phyloP scores from a whole-genome alignment of 164 flowering plant species.

The Sedum album region DNA sequence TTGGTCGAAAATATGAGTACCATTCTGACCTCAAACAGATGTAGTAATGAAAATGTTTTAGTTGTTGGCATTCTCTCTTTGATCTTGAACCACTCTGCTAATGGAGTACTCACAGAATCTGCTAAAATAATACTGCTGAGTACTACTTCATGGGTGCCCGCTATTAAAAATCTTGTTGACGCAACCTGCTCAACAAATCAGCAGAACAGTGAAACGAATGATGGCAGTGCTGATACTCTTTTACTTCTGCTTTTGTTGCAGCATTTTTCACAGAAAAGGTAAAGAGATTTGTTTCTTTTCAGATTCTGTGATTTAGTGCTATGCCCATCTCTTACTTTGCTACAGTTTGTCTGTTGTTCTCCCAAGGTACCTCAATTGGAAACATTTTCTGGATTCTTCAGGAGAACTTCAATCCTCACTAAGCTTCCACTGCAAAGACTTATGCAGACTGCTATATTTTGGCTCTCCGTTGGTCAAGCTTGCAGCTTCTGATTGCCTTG shows the following conservation, averaged over 20 bases:
- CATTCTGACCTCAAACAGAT: conserved; percentile 21
- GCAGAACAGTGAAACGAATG: conserved; percentile 44
- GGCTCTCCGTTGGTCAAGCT: conserved; percentile 70
- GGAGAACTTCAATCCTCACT: conserved; percentile 25
- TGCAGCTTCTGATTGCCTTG: conserved; percentile 67
- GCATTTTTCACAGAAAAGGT: conserved; percentile 69
- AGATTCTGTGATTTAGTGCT: background rate
- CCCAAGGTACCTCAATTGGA: conserved; percentile 49
- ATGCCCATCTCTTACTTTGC: conserved; percentile 19
- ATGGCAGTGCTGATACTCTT: conserved; percentile 42
- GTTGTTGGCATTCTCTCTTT: conserved; percentile 50
- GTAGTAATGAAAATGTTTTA: conserved; percentile 39
- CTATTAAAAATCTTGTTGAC: conserved; percentile 24
- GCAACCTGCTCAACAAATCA: conserved; percentile 58
- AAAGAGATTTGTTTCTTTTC: conserved; percentile 15
- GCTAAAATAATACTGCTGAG: conserved; percentile 54
- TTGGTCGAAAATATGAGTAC: conserved; percentile 37
- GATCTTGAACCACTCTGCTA: conserved; percentile 59
- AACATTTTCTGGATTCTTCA: conserved; percentile 30
- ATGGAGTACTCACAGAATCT: conserved; percentile 46
- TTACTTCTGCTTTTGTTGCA: conserved; percentile 43
- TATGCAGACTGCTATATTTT: conserved; percentile 72
- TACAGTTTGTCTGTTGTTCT: conserved; percentile 44
- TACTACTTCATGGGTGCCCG: conserved; percentile 32
- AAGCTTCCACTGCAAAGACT: conserved; percentile 48